Conservation (phyloP, 2,329 filamentous ascomycete species). For the Ascomycota sp. region DNA sequence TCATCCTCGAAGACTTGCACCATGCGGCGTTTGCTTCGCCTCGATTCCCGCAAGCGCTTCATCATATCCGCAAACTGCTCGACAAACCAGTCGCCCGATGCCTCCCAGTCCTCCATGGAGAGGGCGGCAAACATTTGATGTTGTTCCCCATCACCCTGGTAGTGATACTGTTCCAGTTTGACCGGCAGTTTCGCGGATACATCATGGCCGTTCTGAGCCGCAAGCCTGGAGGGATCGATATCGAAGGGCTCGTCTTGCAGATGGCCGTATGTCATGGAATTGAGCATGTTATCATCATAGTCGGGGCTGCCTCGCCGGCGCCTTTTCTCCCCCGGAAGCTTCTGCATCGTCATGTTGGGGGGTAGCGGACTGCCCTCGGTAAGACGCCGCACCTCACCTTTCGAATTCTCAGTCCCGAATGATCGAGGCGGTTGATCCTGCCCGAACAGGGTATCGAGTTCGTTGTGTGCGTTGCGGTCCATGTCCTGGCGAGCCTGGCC, state of each 20-base stretch:
- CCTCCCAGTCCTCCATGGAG: conserved; percentile 36
- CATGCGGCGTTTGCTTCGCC: conserved; percentile 26
- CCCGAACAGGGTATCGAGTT: conserved; percentile 5
- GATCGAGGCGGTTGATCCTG: conserved; percentile 7
- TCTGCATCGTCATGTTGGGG: conserved; percentile 4
- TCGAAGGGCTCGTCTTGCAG: conserved; percentile 34
- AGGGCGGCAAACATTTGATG: conserved; percentile 30
- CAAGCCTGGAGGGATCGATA: conserved; percentile 30
- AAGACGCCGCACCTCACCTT: conserved; percentile 4
- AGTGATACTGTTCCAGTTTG: conserved; percentile 28
- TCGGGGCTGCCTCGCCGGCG: conserved; percentile 26
- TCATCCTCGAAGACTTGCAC: conserved; percentile 32
- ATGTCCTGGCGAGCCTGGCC: conserved; percentile 5
- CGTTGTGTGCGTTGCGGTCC: conserved; percentile 6
- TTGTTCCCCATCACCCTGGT: conserved; percentile 23
- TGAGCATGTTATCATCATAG: conserved; percentile 36
- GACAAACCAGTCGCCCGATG: conserved; percentile 38
- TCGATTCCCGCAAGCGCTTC: conserved; percentile 23
- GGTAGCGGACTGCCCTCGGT: conserved; percentile 8
- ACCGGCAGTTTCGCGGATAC: conserved; percentile 21
- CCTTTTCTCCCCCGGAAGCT: conserved; percentile 11
- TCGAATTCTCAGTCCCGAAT: conserved; percentile 7
- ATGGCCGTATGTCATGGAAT: conserved; percentile 29
- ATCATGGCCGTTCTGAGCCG: conserved; percentile 15
- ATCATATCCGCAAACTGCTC: conserved; percentile 30